Evolutionary conservation across 345 rosid species (phyloP).

Genomic region (Linum trigynum): DNA sequence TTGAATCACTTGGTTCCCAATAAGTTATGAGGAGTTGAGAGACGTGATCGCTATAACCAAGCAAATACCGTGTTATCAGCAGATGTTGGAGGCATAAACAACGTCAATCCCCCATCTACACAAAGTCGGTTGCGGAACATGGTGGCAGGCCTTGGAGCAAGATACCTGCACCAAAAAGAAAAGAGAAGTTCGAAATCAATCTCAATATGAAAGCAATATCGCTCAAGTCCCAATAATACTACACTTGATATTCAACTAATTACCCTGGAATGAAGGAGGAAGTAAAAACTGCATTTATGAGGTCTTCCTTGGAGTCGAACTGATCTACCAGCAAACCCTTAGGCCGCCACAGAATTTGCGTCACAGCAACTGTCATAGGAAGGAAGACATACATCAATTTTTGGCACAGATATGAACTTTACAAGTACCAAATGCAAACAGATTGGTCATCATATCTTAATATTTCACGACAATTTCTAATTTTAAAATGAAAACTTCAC

Average conservation of each 20-base stretch:
- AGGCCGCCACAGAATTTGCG: conserved; percentile 87
- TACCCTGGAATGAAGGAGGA: conserved; percentile 95
- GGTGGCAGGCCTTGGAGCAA: conserved; percentile 88
- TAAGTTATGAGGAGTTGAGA: too few relatives aligned
- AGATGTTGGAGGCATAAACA: conserved; percentile 94
- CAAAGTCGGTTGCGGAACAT: conserved; percentile 74
- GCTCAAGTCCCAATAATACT: background rate
- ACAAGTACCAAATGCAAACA: too few relatives aligned
- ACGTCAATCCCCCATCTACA: conserved; percentile 91
- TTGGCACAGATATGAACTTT: background rate
- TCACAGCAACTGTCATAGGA: conserved; percentile 72
- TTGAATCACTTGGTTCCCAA: too few relatives aligned
- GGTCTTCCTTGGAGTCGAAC: conserved; percentile 83
- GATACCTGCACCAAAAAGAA: conserved; percentile 48
- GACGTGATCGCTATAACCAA: background rate
- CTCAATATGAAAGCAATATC: conserved; percentile 1
- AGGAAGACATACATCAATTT: background rate
- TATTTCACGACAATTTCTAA: too few relatives aligned
- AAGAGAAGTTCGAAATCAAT: conserved; percentile 7
- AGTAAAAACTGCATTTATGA: conserved; percentile 75
- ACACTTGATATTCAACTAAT: conserved; percentile 7
- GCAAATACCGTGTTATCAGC: conserved; percentile 71
- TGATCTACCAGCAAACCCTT: conserved; percentile 90
- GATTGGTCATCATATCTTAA: too few relatives aligned
- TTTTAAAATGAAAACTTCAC: background rate